Evolutionary conservation across 129 eudicot genomes (phyloP).

Genomic region (Calendula officinalis): DNA sequence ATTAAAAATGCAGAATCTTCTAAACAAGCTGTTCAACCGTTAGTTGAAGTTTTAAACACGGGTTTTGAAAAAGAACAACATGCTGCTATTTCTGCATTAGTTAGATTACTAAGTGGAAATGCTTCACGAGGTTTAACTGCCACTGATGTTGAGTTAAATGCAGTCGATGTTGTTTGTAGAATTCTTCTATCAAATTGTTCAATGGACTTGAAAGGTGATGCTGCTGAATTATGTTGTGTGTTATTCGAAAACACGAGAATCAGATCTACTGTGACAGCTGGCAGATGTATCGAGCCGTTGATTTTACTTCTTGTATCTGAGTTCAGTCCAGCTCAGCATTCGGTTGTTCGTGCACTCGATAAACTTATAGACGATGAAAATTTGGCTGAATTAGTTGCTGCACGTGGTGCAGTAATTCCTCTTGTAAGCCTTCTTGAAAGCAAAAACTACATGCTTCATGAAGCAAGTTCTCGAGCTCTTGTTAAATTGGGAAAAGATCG

Average conservation of each 20-base stretch:
- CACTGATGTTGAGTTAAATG: conserved; percentile 92
- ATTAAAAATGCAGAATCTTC: conserved; percentile 89
- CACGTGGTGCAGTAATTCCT: conserved; percentile 88
- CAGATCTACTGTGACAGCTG: conserved; percentile 82
- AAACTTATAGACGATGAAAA: conserved; percentile 85
- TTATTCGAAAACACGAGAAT: conserved; percentile 83
- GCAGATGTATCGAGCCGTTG: conserved; percentile 94
- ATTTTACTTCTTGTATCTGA: conserved; percentile 82
- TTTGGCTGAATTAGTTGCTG: conserved; percentile 83
- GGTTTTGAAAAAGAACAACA: conserved; percentile 97
- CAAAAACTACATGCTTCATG: conserved; percentile 79
- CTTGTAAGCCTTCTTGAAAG: conserved; percentile 87
- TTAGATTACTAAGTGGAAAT: conserved; percentile 68
- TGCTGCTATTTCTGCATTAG: conserved; percentile 96
- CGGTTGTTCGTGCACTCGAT: conserved; percentile 86
- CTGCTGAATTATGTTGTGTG: conserved; percentile 90
- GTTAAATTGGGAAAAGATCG: conserved; percentile 95
- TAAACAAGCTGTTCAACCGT: conserved; percentile 91
- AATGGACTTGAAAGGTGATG: conserved; percentile 91
- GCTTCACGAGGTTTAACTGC: conserved; percentile 84
- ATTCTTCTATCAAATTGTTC: conserved; percentile 81
- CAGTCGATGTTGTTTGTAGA: conserved; percentile 92
- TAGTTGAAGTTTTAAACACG: conserved; percentile 82
- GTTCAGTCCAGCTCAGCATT: conserved; percentile 85
- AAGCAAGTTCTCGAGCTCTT: conserved; percentile 86